These are phyloP conservation scores for Exophiala sp. DNA, from an alignment of 2,329 filamentous ascomycete genomes.

Conservation along the genomic window DNA sequence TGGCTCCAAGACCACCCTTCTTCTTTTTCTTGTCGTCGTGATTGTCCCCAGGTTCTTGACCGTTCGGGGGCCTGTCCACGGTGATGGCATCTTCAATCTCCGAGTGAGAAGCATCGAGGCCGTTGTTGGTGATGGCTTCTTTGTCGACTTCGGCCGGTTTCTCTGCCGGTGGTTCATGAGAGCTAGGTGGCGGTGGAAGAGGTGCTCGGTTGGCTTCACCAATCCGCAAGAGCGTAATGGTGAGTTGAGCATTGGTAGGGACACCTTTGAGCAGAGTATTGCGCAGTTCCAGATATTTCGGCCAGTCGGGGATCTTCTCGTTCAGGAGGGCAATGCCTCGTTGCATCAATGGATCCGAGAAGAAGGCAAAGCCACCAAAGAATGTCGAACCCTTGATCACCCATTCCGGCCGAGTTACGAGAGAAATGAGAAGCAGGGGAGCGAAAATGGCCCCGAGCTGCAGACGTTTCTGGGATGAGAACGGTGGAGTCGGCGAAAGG, in stretches of 20 bases:
- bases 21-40: conserved; percentile 34
- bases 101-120: conserved; percentile 56
- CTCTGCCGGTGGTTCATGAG: conserved; percentile 43
- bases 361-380: conserved; percentile 67
- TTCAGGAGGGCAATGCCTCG: conserved; percentile 50
- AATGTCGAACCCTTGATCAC: conserved; percentile 62
- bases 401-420: conserved; percentile 54
- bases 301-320: conserved; percentile 60
- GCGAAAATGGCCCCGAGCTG: conserved; percentile 50
- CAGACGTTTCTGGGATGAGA: conserved; percentile 51
- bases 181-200: conserved; percentile 56
- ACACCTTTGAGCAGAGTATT: conserved; percentile 72
- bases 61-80: conserved; percentile 44
- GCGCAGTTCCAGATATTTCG: conserved; percentile 65
- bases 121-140: conserved; percentile 48
- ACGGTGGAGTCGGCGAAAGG: conserved; percentile 59
- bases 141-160: conserved; percentile 49
- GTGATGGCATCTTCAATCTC: conserved; percentile 61
- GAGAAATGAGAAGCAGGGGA: conserved; percentile 49
- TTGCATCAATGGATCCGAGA: conserved; percentile 67
- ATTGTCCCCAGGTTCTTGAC: conserved; percentile 33
- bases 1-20: conserved; percentile 44
- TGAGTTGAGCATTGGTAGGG: conserved; percentile 79
- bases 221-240: conserved; percentile 71
- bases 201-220: conserved; percentile 77